These are phyloP conservation scores for Candida bentonensis DNA, from an alignment of 805 yeast species.

Conservation along the genomic window DNA sequence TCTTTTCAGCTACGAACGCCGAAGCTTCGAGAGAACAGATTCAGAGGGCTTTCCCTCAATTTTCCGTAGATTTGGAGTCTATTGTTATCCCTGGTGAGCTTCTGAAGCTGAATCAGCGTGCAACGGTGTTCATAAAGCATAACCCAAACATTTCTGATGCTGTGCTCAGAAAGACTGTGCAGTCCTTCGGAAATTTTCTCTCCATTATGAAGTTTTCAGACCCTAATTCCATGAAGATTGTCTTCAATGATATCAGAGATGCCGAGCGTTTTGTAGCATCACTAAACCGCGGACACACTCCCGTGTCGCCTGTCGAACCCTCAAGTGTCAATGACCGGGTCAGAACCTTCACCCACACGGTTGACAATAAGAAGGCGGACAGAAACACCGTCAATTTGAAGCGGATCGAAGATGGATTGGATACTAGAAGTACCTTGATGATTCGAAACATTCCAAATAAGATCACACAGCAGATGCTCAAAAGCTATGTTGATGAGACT, in stretches of 20 bases:
- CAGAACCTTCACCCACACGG: too few relatives aligned
- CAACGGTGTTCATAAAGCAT: neutral
- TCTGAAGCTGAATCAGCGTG: neutral
- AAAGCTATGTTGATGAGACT: conserved; percentile 32
- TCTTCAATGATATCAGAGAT: neutral
- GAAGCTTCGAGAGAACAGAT: too few relatives aligned
- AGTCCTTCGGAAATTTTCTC: neutral
- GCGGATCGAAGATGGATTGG: conserved; percentile 12
- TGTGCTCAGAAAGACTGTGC: neutral
- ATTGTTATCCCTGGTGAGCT: neutral
- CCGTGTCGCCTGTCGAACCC: neutral
- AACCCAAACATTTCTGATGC: neutral
- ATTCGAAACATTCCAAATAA: conserved; percentile 42
- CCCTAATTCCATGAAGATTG: neutral
- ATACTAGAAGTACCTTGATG: conserved; percentile 36
- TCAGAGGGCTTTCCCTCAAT: too few relatives aligned
- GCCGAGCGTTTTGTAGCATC: neutral
- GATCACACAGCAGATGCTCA: conserved; percentile 30
- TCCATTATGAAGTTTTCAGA: neutral
- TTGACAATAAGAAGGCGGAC: neutral
- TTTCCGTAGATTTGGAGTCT: too few relatives aligned
- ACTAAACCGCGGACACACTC: neutral
- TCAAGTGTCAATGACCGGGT: neutral
- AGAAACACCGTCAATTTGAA: neutral
- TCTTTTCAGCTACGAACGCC: too few relatives aligned